Conservation (phyloP, 352 stramenopile genomes). For the Globisporangium splendens region DNA sequence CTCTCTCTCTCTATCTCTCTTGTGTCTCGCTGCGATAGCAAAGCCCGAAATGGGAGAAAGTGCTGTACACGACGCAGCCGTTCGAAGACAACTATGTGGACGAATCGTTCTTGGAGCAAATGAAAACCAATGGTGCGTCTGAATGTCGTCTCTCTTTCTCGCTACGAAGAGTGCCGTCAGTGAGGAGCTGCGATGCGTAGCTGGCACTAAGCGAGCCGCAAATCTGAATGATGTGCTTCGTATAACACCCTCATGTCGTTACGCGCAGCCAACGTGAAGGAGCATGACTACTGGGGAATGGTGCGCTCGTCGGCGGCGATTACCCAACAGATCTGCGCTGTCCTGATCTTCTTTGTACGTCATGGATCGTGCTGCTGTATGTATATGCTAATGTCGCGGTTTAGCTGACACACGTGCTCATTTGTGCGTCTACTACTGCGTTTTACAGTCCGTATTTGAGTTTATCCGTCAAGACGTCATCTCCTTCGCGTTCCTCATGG, state of each 20-base stretch:
- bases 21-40: background rate
- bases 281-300: constrained; percentile 85
- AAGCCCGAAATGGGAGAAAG: constrained; percentile 64
- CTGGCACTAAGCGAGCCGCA: too few relatives aligned
- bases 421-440: constrained; percentile 6
- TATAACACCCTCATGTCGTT: background rate
- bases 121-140: constrained; percentile 83
- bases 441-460: constrained; percentile 61
- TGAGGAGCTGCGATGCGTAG: too few relatives aligned
- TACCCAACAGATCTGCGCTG: constrained; percentile 85
- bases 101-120: constrained; percentile 86
- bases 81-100: constrained; percentile 91
- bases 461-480: constrained; percentile 56
- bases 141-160: too few relatives aligned
- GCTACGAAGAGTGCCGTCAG: too few relatives aligned
- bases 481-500: constrained; percentile 49
- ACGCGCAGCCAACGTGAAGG: constrained; percentile 63
- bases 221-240: too few relatives aligned
- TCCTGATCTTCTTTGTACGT: constrained; percentile 88
- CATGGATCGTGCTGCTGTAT: too few relatives aligned
- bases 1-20: too few relatives aligned
- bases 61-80: constrained; percentile 84
- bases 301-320: constrained; percentile 81
- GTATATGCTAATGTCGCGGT: too few relatives aligned
- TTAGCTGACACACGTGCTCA: too few relatives aligned